phyloP scores from a whole-genome alignment of 345 rosid species.

The Cardiospermum halicacabum region DNA sequence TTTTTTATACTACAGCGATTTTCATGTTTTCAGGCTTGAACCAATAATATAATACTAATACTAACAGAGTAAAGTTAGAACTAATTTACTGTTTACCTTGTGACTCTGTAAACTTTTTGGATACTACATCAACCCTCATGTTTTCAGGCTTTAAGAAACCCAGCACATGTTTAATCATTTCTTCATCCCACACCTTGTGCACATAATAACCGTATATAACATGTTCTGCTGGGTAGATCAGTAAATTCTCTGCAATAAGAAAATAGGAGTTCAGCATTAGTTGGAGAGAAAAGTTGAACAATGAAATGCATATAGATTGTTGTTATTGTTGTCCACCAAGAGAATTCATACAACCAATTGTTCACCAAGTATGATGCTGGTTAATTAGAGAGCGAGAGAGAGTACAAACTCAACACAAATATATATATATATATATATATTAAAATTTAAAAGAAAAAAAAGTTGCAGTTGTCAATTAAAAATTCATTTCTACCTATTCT shows the following conservation, averaged over 20 bases:
- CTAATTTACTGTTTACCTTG: constrained; percentile 42
- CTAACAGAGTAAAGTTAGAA: neutral
- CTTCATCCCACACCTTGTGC: constrained; percentile 82
- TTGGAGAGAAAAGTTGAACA: constrained; percentile 9
- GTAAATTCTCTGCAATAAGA: constrained; percentile 69
- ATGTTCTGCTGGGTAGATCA: constrained; percentile 78
- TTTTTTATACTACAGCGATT: too few relatives aligned
- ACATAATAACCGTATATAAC: constrained; percentile 80
- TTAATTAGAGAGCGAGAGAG: too few relatives aligned
- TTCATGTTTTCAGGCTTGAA: too few relatives aligned
- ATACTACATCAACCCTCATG: constrained; percentile 90
- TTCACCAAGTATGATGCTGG: too few relatives aligned
- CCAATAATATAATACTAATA: neutral
- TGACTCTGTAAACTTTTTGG: constrained; percentile 56
- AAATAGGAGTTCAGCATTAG: constrained; percentile 5
- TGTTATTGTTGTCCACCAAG: too few relatives aligned
- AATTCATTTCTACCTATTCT: neutral
- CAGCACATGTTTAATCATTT: constrained; percentile 52
- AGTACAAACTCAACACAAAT: too few relatives aligned
- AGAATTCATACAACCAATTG: too few relatives aligned
- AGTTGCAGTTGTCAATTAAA: neutral
- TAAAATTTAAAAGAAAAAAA: too few relatives aligned
- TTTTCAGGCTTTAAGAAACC: constrained; percentile 73
- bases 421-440: too few relatives aligned
- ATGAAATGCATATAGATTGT: too few relatives aligned